Conservation (phyloP, 257 asterid species). For the Gardenia jasminoides region DNA sequence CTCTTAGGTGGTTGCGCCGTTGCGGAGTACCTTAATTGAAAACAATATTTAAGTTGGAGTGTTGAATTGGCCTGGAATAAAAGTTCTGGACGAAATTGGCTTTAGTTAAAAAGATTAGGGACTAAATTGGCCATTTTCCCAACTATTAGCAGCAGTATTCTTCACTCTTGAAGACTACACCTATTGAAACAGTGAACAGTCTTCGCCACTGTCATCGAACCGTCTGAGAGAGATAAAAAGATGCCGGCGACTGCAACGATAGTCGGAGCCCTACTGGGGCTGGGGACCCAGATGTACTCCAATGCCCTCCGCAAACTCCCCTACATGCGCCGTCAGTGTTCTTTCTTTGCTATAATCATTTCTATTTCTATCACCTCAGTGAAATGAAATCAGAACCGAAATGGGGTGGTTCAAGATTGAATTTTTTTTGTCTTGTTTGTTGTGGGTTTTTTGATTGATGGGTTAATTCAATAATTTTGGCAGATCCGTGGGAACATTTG, state of each 20-base stretch:
- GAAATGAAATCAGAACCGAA: background rate
- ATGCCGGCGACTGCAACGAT: slow-evolving; percentile 88
- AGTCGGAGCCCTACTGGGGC: slow-evolving; percentile 80
- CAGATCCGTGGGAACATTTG: slow-evolving; percentile 99
- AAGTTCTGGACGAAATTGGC: too few species aligned
- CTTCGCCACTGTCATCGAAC: too few species aligned
- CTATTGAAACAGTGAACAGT: too few species aligned
- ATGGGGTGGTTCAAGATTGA: background rate
- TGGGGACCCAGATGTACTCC: slow-evolving; percentile 94
- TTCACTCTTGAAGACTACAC: too few species aligned
- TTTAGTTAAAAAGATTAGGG: too few species aligned
- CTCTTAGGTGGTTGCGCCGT: too few species aligned
- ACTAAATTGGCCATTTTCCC: too few species aligned
- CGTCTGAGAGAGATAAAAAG: background rate
- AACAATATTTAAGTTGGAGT: too few species aligned
- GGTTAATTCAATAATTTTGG: background rate
- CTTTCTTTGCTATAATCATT: background rate
- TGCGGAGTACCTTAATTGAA: too few species aligned
- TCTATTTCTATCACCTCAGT: background rate
- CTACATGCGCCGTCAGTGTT: slow-evolving; percentile 85
- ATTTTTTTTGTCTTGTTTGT: background rate
- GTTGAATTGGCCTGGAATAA: too few species aligned
- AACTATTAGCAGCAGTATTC: too few species aligned
- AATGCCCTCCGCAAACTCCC: slow-evolving; percentile 99
- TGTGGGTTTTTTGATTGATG: background rate